Base-by-base conservation (phyloP, 2,329 filamentous ascomycete genomes). In the Hymenoscyphus albidus region DNA sequence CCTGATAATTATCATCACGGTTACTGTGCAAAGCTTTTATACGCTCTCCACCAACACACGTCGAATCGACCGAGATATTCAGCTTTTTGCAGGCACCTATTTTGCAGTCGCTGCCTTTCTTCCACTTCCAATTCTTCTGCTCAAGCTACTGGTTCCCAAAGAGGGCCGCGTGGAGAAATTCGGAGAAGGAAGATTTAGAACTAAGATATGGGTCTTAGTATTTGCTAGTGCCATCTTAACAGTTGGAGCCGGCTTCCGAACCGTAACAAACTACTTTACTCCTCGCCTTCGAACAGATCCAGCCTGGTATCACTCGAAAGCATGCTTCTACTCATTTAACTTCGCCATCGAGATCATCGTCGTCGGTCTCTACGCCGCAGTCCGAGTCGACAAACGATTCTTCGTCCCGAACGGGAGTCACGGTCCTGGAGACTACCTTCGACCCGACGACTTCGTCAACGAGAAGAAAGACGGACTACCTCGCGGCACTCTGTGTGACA, bases 311-410 rank as follows among this genome's bases (percentile, higher is more conserved):
- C 84, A 92, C 71, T 80, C 80, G 72, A 90, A 88, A 74, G 84
- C 87, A 1, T 86, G 84, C 71, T 96, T 92, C 79, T 96, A 95
- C 78, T 78, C 87, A 73, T 91, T 95, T 79, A 90, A 91, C 78
- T 96, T 91, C 73, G 80, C 79, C 16, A 80, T 93, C 44, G 93
- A 96, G 77, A 78, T 93, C 51, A 73, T 89, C 31, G 86, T 92
- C 44, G 82, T 94, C 4, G 83, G 82, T 62, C 78, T 88, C 9
- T 94, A 91, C 76, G 82, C 88, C 0, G 72, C 89, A 16, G 76
- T 83, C 22, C 83, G 92, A 39, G 87, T 95, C 67, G 93, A 96
- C 75, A 81, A 82, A 67, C 84, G 90, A 54, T 96, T 94, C 78
- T 83, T 89, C 73, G 79, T 95, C 31, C 91, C 91, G 0, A 80